These are phyloP conservation scores for Saposhnikovia divaricata DNA, from an alignment of 129 eudicot species.

Conservation along the genomic window DNA sequence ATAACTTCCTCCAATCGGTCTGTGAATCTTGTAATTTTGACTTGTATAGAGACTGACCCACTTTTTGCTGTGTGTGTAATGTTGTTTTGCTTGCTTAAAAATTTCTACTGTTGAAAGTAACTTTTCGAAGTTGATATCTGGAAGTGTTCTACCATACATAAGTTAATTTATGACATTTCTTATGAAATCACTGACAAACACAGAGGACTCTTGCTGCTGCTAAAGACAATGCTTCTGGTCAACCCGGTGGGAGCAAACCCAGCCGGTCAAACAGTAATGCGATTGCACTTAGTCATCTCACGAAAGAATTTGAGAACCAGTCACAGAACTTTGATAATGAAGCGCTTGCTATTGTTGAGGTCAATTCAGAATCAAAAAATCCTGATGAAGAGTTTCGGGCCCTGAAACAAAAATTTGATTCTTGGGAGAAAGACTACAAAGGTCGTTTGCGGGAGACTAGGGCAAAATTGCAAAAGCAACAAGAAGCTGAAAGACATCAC, in stretches of 20 bases:
- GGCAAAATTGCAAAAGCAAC: conserved; percentile 21
- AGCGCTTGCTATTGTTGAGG: conserved; percentile 36
- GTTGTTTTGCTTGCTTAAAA: conserved; percentile 1
- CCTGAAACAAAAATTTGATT: conserved; percentile 29
- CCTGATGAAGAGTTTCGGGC: conserved; percentile 26
- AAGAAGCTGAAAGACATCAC: conserved; percentile 27
- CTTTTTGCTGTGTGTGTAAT: neutral
- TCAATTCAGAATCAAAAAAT: conserved; percentile 17
- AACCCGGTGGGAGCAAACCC: conserved; percentile 18
- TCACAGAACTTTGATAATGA: conserved; percentile 54
- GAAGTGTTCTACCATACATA: neutral
- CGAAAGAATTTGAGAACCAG: conserved; percentile 55
- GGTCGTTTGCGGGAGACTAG: conserved; percentile 29
- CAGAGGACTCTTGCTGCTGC: conserved; percentile 36
- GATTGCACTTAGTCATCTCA: conserved; percentile 25
- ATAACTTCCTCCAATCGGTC: neutral
- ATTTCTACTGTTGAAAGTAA: neutral
- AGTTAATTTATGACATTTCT: neutral
- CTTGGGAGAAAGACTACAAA: conserved; percentile 47
- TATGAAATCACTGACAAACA: conserved; percentile 9
- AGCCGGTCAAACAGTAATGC: conserved; percentile 20
- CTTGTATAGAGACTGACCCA: neutral
- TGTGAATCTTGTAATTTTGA: neutral
- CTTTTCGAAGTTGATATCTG: neutral
- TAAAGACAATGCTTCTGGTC: conserved; percentile 21